A percentile compares a stretch with the other conserved stretches of the same genome.
Conservation (phyloP, 306 rosid species). For the Prunus mongolica region DNA sequence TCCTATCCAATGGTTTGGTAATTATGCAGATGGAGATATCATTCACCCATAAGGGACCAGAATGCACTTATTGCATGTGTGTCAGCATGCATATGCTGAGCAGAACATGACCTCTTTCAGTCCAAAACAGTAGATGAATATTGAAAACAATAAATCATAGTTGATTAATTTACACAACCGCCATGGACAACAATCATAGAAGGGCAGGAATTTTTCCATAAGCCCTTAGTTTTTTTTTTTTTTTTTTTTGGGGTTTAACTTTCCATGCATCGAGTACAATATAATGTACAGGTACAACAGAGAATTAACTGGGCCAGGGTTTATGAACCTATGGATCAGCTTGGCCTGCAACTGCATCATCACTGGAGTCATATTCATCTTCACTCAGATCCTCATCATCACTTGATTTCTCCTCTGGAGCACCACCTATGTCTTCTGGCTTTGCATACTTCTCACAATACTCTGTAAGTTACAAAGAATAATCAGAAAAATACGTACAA, state of each 20-base stretch:
- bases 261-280: slow-evolving; percentile 27
- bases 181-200: slow-evolving; percentile 29
- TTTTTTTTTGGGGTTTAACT: slow-evolving; percentile 15
- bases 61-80: not conserved
- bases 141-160: slow-evolving; percentile 33
- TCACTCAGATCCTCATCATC: slow-evolving; percentile 82
- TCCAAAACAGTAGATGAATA: slow-evolving; percentile 2
- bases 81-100: not conserved
- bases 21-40: not conserved
- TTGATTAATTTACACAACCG: slow-evolving; percentile 41
- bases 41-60: not conserved
- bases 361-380: slow-evolving; percentile 65
- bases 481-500: not conserved
- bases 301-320: slow-evolving; percentile 11
- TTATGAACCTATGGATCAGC: slow-evolving; percentile 55
- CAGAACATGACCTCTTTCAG: not conserved
- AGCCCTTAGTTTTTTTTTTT: slow-evolving; percentile 29
- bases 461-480: slow-evolving; percentile 37
- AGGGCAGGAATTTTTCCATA: slow-evolving; percentile 31
- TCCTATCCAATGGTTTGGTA: not conserved
- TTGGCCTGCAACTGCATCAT: slow-evolving; percentile 57
- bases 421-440: slow-evolving; percentile 63
- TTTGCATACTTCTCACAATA: slow-evolving; percentile 76
- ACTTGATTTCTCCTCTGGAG: slow-evolving; percentile 51
- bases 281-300: slow-evolving; percentile 44